phyloP scores from a whole-genome alignment of 768 basidiomycete species.

The Calvatia gigantea region DNA sequence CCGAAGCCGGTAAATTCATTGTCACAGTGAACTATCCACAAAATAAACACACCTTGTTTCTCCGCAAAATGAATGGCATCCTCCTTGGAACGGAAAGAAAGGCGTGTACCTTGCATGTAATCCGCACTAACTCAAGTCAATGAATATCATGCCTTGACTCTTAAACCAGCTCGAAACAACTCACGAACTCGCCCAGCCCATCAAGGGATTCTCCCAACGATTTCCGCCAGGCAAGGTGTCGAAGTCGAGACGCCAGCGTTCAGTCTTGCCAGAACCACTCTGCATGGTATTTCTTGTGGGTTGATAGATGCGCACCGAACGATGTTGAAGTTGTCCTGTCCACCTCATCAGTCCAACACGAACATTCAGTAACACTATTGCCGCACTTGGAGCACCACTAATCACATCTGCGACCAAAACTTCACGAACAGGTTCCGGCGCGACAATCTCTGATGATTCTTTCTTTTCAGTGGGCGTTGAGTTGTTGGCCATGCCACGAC shows the following conservation, averaged over 20 bases:
- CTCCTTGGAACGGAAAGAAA: slow-evolving; percentile 83
- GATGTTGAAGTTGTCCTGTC: slow-evolving; percentile 79
- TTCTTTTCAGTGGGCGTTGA: slow-evolving; percentile 24
- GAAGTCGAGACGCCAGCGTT: slow-evolving; percentile 94
- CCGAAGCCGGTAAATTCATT: slow-evolving; percentile 11
- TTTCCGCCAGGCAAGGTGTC: slow-evolving; percentile 87
- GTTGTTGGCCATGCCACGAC: slow-evolving; percentile 29
- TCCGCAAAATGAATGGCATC: slow-evolving; percentile 94
- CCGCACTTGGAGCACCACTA: slow-evolving; percentile 84
- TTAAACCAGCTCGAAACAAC: slow-evolving; percentile 25
- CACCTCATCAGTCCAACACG: neutral
- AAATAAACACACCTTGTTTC: slow-evolving; percentile 71
- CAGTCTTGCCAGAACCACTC: slow-evolving; percentile 80
- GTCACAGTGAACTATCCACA: slow-evolving; percentile 3
- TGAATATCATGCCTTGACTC: neutral
- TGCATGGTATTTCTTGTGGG: slow-evolving; percentile 95
- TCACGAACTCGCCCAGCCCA: slow-evolving; percentile 96
- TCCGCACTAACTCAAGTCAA: slow-evolving; percentile 59
- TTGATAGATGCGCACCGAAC: slow-evolving; percentile 88
- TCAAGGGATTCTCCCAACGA: slow-evolving; percentile 97
- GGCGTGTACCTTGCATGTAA: slow-evolving; percentile 89
- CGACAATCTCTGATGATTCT: slow-evolving; percentile 26
- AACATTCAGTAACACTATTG: neutral
- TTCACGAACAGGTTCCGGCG: slow-evolving; percentile 47
- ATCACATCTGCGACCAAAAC: slow-evolving; percentile 77